These are phyloP conservation scores for Typha latifolia DNA, from an alignment of 176 grass and related monocot genomes.

Conservation along the genomic window DNA sequence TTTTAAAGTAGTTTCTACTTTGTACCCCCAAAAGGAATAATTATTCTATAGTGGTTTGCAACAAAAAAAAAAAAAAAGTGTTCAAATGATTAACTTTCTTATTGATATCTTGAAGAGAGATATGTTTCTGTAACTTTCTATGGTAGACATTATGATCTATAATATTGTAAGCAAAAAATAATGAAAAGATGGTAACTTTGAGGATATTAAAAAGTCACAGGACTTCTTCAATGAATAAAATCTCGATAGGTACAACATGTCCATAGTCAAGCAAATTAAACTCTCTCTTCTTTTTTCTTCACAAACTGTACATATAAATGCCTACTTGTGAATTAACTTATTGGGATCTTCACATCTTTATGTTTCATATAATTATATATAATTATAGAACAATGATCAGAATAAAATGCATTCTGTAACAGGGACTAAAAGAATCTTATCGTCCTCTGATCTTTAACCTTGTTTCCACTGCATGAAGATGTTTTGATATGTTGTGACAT, in stretches of 20 bases:
- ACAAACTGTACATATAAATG: conserved; percentile 29
- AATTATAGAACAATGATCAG: conserved; percentile 50
- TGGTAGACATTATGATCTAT: too few species aligned
- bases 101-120: neutral
- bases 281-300: conserved; percentile 19
- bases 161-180: neutral
- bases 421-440: conserved; percentile 30
- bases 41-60: too few species aligned
- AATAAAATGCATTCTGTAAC: conserved; percentile 36
- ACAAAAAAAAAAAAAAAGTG: too few species aligned
- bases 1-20: too few species aligned
- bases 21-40: too few species aligned
- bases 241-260: conserved; percentile 20
- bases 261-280: conserved; percentile 22
- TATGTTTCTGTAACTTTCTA: too few species aligned
- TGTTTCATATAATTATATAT: conserved; percentile 13
- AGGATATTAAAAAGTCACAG: conserved; percentile 29
- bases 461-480: conserved; percentile 22
- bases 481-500: conserved; percentile 1
- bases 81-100: neutral
- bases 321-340: conserved; percentile 15
- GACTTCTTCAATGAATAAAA: conserved; percentile 34
- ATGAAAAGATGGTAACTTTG: conserved; percentile 5
- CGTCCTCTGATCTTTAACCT: conserved; percentile 25
- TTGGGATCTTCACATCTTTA: conserved; percentile 34